Evolutionary conservation across 306 rosid species (phyloP), one percentile per base, ranked within the genome.

Genomic region (Prunus armeniaca): DNA sequence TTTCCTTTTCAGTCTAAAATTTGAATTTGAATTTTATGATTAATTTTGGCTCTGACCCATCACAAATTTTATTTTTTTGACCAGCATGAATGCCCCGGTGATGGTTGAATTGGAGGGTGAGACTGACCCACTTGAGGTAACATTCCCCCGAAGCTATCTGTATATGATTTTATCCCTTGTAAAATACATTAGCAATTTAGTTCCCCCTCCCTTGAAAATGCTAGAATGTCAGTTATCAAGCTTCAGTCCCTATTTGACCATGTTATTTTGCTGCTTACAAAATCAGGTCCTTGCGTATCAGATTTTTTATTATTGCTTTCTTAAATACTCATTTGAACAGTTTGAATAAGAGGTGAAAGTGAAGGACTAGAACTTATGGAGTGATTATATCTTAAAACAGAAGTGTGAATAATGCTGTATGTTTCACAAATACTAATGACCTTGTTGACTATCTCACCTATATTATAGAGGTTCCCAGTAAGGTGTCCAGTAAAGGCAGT

Each of bases 71-170:
- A 20, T 10, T 56, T 2, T 20, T 56, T 56, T 13, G 62, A 34
- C 57, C 97, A 91, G 98, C 83, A 91, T 94, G 98, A 94, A 94
- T 73, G 98, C 98, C 32, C 98, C 98, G 79, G 97, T 94, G 18
- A 91, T 94, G 97, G 97, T 91, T 1, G 97, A 91, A 88, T 85
- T 94, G 85, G 96, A 91, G 85, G 97, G 98, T 57, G 98, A 94
- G 81, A 94, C 96, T 51, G 98, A 94, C 71, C 97, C 98, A 22
- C 97, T 94, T 51, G 97, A 94, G 97, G 98, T 94, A 83, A 81
- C 78, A 51, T n/a, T 22, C 62, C 28, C 62, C 57, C 17, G 9
- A 1, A 52, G 11, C 1, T 52, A 5, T 38, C 43, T 38, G 43
- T 6, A 6, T 38, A 38, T 38, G 9, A 38, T 38, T 52, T 20